phyloP scores from a whole-genome alignment of 192 early-diverging fungal species.

The Piromyces sp. region DNA sequence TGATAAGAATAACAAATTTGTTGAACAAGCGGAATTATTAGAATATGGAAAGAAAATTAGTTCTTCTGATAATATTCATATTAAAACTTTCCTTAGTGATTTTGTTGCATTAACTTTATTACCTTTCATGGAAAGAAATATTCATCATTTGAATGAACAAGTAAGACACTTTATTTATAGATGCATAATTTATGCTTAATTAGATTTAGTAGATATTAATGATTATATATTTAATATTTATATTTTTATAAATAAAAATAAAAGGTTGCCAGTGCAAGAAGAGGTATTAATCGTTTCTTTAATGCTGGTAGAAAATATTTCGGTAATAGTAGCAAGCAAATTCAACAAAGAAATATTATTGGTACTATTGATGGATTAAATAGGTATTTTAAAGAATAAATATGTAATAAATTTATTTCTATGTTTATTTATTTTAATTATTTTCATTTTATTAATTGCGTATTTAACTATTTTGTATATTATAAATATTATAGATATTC shows the following conservation, averaged over 20 bases:
- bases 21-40: constrained; percentile 12
- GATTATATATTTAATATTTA: neutral
- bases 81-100: constrained; percentile 16
- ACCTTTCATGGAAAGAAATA: constrained; percentile 74
- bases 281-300: constrained; percentile 77
- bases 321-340: constrained; percentile 31
- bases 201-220: neutral
- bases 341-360: constrained; percentile 4
- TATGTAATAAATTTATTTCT: too few species aligned
- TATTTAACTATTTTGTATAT: neutral
- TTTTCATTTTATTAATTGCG: neutral
- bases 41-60: neutral
- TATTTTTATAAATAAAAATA: too few species aligned
- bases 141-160: constrained; percentile 80
- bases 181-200: too few species aligned
- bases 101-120: constrained; percentile 60
- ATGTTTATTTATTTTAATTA: constrained; percentile 6
- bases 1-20: constrained; percentile 9
- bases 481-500: constrained; percentile 31
- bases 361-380: constrained; percentile 18
- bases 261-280: constrained; percentile 57
- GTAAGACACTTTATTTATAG: constrained; percentile 6
- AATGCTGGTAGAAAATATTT: constrained; percentile 70
- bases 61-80: neutral
- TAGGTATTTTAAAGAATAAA: too few species aligned